Conservation (phyloP, 1,139 yeast genomes). For the Blastobotrys aristatus region DNA sequence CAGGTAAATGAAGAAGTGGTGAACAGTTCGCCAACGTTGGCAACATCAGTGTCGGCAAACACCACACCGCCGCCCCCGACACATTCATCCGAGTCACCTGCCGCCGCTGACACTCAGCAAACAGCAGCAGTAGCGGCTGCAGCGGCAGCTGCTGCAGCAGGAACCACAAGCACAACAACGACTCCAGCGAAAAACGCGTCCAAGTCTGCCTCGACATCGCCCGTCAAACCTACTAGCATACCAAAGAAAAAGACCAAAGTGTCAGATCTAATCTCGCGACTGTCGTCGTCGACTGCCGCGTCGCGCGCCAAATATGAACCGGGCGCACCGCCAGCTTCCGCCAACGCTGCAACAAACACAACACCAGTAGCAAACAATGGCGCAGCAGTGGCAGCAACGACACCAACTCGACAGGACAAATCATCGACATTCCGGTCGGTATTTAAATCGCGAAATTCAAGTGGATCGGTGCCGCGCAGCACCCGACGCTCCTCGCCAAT, state of each 20-base stretch:
- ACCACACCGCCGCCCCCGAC: background rate
- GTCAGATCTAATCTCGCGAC: constrained; percentile 28
- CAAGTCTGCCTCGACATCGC: background rate
- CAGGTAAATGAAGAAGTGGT: background rate
- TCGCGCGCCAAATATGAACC: constrained; percentile 27
- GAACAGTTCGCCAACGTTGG: background rate
- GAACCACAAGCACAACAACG: background rate
- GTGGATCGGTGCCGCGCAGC: background rate
- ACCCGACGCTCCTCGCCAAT: background rate
- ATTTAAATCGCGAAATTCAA: constrained; percentile 17
- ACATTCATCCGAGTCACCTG: background rate
- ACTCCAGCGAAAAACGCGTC: background rate
- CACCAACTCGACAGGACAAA: background rate
- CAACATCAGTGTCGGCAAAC: background rate
- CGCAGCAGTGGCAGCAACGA: background rate
- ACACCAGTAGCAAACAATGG: constrained; percentile 1
- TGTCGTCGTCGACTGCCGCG: constrained; percentile 29
- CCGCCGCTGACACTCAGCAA: too few relatives aligned
- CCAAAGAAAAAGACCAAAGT: constrained; percentile 24
- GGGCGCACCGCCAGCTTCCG: background rate
- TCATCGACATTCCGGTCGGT: constrained; percentile 16
- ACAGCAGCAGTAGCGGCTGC: too few relatives aligned
- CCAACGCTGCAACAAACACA: background rate
- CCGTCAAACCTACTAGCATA: background rate
- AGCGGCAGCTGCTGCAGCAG: too few relatives aligned